phyloP scores from a whole-genome alignment of 78 protist species.

The Chrysochromulina tobinii region DNA sequence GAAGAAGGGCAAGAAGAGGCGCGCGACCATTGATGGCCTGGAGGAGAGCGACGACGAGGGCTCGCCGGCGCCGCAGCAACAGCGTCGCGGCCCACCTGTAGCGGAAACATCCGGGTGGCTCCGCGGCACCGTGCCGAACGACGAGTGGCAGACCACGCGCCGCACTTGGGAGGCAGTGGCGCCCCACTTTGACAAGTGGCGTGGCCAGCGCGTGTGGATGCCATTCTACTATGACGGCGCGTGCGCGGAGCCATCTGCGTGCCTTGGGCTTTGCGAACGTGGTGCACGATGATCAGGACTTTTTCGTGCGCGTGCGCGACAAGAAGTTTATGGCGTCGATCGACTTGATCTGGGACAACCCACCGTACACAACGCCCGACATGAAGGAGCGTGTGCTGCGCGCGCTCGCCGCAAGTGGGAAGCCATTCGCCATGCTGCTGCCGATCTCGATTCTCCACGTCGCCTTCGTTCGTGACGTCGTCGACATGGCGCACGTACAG shows the following conservation, averaged over 20 bases:
- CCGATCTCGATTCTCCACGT: conserved; percentile 2
- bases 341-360: not conserved
- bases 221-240: conserved; percentile 16
- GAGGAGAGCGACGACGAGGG: no score
- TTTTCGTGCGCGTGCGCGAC: not conserved
- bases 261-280: not conserved
- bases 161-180: not conserved
- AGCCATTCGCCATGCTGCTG: not conserved
- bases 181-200: not conserved
- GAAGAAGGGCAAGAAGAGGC: no score
- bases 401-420: not conserved
- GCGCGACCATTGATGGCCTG: no score
- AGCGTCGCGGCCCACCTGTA: not conserved
- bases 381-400: conserved; percentile 7
- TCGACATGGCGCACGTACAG: not conserved
- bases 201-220: not conserved
- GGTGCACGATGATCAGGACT: not conserved
- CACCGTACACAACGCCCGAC: not conserved
- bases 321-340: not conserved
- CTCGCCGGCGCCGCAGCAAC: no score
- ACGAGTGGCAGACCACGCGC: not conserved
- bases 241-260: conserved; percentile 23
- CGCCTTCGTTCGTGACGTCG: not conserved
- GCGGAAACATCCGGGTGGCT: not conserved
- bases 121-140: not conserved